Conservation (phyloP, 768 basidiomycete species). For the Sporobolomyces roseus region DNA sequence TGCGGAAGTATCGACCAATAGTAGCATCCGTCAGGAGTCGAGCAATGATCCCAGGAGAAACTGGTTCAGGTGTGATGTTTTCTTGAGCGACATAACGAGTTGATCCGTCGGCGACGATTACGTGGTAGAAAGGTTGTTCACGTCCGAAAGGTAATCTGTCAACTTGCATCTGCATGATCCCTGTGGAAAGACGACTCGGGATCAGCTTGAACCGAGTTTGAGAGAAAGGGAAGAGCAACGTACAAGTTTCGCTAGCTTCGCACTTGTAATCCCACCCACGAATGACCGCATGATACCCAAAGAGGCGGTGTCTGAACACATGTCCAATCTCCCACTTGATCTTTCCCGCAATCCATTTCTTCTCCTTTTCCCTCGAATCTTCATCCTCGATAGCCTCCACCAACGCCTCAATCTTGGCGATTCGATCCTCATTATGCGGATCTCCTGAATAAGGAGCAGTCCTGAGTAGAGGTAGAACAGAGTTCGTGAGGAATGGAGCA, state of each 20-base stretch:
- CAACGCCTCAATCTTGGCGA: neutral
- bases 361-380: neutral
- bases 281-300: slow-evolving; percentile 24
- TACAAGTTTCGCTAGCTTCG: slow-evolving; percentile 38
- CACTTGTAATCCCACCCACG: slow-evolving; percentile 38
- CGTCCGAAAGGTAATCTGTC: slow-evolving; percentile 26
- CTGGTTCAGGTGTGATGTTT: slow-evolving; percentile 15
- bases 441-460: no score
- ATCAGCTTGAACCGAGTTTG: neutral
- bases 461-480: neutral
- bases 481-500: neutral
- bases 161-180: slow-evolving; percentile 38
- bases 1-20: no score
- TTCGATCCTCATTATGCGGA: no score
- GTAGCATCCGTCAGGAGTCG: no score
- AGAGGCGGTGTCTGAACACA: slow-evolving; percentile 21
- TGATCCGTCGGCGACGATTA: slow-evolving; percentile 27
- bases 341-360: slow-evolving; percentile 1
- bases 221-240: no score
- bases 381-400: slow-evolving; percentile 23
- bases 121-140: slow-evolving; percentile 38
- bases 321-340: slow-evolving; percentile 25
- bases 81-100: slow-evolving; percentile 36
- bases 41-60: no score
- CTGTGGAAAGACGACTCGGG: neutral